Conservation (phyloP, 192 early-diverging fungal species). For the Backusella circina region DNA sequence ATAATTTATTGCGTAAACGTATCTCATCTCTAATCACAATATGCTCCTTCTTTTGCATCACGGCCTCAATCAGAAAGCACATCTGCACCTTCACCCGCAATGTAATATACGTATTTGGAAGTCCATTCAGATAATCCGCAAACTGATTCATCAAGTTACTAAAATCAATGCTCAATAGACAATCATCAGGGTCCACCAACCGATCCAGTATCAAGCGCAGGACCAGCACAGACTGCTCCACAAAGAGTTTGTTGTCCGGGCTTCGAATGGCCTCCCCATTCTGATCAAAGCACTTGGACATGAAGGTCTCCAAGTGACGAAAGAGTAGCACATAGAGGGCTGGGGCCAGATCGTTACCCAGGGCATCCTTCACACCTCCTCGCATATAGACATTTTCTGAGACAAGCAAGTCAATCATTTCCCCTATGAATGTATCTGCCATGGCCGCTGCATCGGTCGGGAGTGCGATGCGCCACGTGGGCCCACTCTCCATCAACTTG, state of each 20-base stretch:
- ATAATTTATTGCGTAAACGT: constrained; percentile 59
- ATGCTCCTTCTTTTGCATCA: constrained; percentile 70
- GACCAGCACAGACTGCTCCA: constrained; percentile 65
- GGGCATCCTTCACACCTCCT: constrained; percentile 71
- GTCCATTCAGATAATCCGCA: constrained; percentile 60
- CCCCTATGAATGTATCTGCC: constrained; percentile 65
- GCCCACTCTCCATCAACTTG: no score
- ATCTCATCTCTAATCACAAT: constrained; percentile 68
- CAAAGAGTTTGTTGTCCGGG: constrained; percentile 53
- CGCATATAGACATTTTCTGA: constrained; percentile 72
- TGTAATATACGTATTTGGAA: constrained; percentile 44
- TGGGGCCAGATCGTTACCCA: constrained; percentile 68
- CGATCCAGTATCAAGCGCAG: constrained; percentile 68
- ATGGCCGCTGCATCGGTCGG: constrained; percentile 35
- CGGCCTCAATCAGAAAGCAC: constrained; percentile 65
- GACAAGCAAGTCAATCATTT: constrained; percentile 72
- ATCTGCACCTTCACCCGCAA: constrained; percentile 68
- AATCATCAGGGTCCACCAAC: constrained; percentile 47
- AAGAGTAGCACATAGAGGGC: constrained; percentile 63
- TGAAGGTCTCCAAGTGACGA: constrained; percentile 51
- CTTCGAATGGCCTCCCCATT: constrained; percentile 53
- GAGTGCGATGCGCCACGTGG: no score
- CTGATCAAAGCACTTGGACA: constrained; percentile 56
- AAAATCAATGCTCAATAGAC: constrained; percentile 61
- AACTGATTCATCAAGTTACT: constrained; percentile 59